A percentile compares a stretch with the other conserved stretches of the same genome.
These are phyloP conservation scores for Candida lessepsii DNA, from an alignment of 805 yeast species.

Conservation along the genomic window DNA sequence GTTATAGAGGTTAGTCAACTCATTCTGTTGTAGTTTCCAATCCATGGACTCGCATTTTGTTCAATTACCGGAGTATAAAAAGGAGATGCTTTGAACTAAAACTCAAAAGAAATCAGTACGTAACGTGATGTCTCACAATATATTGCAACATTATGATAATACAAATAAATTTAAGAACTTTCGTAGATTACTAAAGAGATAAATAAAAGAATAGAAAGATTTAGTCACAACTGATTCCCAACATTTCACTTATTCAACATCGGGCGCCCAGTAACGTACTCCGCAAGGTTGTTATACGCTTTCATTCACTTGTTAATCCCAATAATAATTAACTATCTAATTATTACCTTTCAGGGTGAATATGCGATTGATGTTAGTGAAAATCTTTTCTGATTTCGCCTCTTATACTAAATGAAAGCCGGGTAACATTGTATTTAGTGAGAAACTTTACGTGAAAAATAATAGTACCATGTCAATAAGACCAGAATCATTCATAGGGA, in stretches of 20 bases:
- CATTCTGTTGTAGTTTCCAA: constrained; percentile 12
- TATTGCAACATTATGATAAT: no score
- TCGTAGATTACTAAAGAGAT: no score
- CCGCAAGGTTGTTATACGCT: constrained; percentile 41
- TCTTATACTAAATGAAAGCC: constrained; percentile 1
- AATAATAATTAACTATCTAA: constrained; percentile 2
- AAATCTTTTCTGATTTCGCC: neutral
- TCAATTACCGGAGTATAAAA: neutral
- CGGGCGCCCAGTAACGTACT: constrained; percentile 51
- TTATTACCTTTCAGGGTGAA: constrained; percentile 25
- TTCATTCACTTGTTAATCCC: constrained; percentile 28
- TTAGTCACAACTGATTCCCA: constrained; percentile 49
- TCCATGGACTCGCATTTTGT: constrained; percentile 8
- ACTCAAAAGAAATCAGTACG: no score
- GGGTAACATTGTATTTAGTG: neutral
- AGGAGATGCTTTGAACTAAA: neutral
- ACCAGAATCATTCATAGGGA: constrained; percentile 32
- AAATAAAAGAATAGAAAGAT: no score
- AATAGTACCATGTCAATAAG: constrained; percentile 6
- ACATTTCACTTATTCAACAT: constrained; percentile 40
- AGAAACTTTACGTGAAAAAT: no score
- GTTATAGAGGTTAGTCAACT: constrained; percentile 18
- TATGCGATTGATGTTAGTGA: constrained; percentile 38
- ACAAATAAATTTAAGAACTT: no score
- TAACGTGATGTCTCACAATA: no score